A percentile compares a stretch with the other conserved stretches of the same genome.
Evolutionary conservation across 495 filamentous ascomycete species (phyloP).

Genomic region (Tetracladium setigerum): DNA sequence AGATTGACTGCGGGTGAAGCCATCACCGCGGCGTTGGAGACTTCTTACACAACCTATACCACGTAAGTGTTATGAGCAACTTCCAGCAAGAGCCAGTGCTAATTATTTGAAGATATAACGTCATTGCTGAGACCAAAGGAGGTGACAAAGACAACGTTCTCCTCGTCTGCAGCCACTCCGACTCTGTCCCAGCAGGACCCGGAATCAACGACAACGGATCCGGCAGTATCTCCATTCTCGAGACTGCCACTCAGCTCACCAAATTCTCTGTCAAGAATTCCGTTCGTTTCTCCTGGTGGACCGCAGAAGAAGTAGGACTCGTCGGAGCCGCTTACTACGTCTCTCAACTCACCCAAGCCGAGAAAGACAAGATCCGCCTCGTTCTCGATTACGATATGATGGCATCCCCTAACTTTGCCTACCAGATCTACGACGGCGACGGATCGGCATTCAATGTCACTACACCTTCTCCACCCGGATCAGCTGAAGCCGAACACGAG

Average conservation of each 20-base stretch:
- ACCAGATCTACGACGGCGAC: conserved; percentile 66
- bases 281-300: conserved; percentile 64
- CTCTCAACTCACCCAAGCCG: conserved; percentile 35
- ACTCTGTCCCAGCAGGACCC: conserved; percentile 52
- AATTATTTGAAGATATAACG: conserved; percentile 50
- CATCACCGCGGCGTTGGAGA: neutral
- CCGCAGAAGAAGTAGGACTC: conserved; percentile 58
- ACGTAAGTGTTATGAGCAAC: conserved; percentile 1
- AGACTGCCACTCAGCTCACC: conserved; percentile 52
- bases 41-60: conserved; percentile 23
- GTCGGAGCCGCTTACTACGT: conserved; percentile 57
- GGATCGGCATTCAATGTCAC: conserved; percentile 52
- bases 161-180: conserved; percentile 57
- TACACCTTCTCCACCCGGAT: conserved; percentile 50
- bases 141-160: conserved; percentile 60
- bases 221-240: conserved; percentile 55
- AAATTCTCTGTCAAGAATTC: conserved; percentile 54
- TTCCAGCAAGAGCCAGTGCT: conserved; percentile 15
- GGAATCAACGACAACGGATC: conserved; percentile 69
- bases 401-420: conserved; percentile 63
- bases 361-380: conserved; percentile 49
- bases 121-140: conserved; percentile 58
- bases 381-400: conserved; percentile 82
- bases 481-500: conserved; percentile 52
- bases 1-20: conserved; percentile 7